Percentiles rank a stretch among this genome's conserved stretches.
Evolutionary conservation across 208 protist species (phyloP).

Genomic region (Leishmania aethiopica): DNA sequence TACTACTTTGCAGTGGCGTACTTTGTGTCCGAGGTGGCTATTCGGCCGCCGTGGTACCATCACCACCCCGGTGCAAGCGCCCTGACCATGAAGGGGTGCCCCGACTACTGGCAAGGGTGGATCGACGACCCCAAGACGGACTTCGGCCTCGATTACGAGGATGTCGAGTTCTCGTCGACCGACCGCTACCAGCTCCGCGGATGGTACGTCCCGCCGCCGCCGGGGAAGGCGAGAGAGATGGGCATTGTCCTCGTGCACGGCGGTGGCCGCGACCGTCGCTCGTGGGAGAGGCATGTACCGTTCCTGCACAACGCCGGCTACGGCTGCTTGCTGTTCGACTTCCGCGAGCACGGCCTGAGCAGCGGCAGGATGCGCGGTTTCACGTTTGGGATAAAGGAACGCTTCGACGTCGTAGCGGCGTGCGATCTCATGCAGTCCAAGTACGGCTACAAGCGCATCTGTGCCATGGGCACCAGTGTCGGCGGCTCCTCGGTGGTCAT

Average conservation of each 20-base stretch:
- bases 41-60: conserved; percentile 92
- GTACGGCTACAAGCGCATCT: conserved; percentile 74
- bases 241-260: conserved; percentile 92
- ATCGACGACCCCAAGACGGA: conserved; percentile 86
- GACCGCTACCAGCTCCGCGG: conserved; percentile 78
- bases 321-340: conserved; percentile 89
- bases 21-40: conserved; percentile 89
- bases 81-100: conserved; percentile 65
- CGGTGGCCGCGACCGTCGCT: conserved; percentile 86
- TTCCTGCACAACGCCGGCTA: conserved; percentile 88
- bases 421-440: conserved; percentile 67
- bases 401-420: conserved; percentile 87
- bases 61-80: conserved; percentile 59
- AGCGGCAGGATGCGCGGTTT: conserved; percentile 85
- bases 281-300: conserved; percentile 90
- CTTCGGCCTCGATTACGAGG: conserved; percentile 77
- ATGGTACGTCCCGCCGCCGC: conserved; percentile 81
- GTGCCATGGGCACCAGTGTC: conserved; percentile 90
- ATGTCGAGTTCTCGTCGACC: conserved; percentile 74
- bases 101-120: conserved; percentile 91
- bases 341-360: conserved; percentile 88
- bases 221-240: conserved; percentile 15
- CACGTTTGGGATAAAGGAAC: conserved; percentile 90
- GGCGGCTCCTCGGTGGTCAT: conserved; percentile 90
- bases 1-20: conserved; percentile 82